These are phyloP conservation scores for Fusarium sp. DNA, from an alignment of 2,329 filamentous ascomycete species.

Conservation along the genomic window DNA sequence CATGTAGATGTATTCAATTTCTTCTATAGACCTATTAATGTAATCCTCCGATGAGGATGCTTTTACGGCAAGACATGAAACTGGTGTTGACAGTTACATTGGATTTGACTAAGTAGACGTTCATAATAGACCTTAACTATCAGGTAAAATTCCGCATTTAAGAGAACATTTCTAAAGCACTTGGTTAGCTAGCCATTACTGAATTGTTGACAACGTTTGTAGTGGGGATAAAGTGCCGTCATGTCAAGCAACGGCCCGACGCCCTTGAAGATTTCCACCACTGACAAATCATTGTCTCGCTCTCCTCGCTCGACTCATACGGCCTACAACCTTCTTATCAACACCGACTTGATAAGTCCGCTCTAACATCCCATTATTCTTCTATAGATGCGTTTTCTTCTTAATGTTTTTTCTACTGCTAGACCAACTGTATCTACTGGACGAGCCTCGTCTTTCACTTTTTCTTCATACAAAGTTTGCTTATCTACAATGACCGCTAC, in stretches of 20 bases:
- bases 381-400: conserved; percentile 36
- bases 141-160: neutral
- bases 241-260: conserved; percentile 32
- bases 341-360: conserved; percentile 2
- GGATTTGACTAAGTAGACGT: neutral
- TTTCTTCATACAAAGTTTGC: conserved; percentile 5
- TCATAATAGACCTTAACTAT: neutral
- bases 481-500: conserved; percentile 43
- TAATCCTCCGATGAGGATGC: neutral
- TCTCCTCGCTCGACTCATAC: conserved; percentile 37
- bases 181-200: neutral
- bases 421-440: conserved; percentile 28
- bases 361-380: neutral
- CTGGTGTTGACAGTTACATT: neutral
- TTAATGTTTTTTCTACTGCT: conserved; percentile 16
- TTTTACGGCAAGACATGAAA: neutral
- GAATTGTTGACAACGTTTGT: neutral
- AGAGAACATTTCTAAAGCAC: neutral
- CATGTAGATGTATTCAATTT: neutral
- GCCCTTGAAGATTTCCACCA: conserved; percentile 16
- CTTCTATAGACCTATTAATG: neutral
- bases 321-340: conserved; percentile 9
- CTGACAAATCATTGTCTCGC: conserved; percentile 42
- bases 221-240: conserved; percentile 29
- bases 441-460: conserved; percentile 7